Base-by-base conservation (phyloP, 768 basidiomycete species). In the Mycena haematopus region DNA sequence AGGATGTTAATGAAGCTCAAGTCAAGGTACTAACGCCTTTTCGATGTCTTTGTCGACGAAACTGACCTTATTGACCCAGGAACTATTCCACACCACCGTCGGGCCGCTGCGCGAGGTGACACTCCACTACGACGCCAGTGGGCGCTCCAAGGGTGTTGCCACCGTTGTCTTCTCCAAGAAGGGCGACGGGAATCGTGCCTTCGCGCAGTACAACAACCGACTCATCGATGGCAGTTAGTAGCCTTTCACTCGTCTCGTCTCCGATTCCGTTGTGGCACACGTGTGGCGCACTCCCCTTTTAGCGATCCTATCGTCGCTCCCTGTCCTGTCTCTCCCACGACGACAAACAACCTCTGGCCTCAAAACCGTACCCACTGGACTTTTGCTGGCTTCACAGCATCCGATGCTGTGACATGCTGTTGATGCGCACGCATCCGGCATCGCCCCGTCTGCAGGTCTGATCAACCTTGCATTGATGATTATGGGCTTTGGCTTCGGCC, bases 141-240 rank as follows among this genome's bases (percentile, higher is more conserved):
- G 97, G 51, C 89, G 91, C 69, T 95, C 93, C 49, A 96, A 95
- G 74, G 97, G 97, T 60, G 82, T 89, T 63, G 96, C 96, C 36
- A 85, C 90, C 15, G 90, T 99, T 60, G 81, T 86, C 69, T 99
- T 99, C 84, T 80, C 82, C 70, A 86, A 84, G 71, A 90, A 89
- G 72, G 96, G 95, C 61, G 94, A 96, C 72, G 97, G 90, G 61
- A 87, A 87, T 74, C 93, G 90, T 83, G 97, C 97, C 3, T 95
- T 89, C 77, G 84, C 91, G 70, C 87, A 93, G 68, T 99, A 99
- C 83, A 94, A 99, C 86, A 93, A 93, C 81, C 91, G 97, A 75
- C 91, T 99, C 80, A 96, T 99, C 87, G 97, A 99, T 90, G 95
- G 95, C 83, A 97, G 97, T 99, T 92, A 95, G 97, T 99, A 92